These are phyloP conservation scores for Solanum paucissectum DNA, from an alignment of 257 asterid genomes.

Conservation along the genomic window DNA sequence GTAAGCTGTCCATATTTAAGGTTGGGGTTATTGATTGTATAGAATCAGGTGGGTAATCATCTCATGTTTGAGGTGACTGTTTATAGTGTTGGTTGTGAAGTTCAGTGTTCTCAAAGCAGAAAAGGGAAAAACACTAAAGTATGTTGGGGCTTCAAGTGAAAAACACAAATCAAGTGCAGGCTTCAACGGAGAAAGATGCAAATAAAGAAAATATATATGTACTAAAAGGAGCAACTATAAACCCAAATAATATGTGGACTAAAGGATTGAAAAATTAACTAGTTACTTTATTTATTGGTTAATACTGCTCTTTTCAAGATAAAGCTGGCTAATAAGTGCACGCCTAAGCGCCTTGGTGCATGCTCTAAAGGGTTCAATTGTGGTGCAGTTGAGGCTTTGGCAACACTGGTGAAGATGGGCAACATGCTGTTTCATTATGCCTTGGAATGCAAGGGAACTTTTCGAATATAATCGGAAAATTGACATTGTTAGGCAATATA, in stretches of 20 bases:
- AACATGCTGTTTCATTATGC: neutral
- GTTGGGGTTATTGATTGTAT: neutral
- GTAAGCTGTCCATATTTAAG: neutral
- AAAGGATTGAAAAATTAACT: neutral
- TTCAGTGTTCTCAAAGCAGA: neutral
- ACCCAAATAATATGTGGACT: neutral
- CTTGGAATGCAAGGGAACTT: neutral
- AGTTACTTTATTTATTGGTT: neutral
- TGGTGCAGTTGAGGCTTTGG: neutral
- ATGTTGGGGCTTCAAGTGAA: neutral
- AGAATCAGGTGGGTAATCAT: neutral
- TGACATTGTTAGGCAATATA: neutral
- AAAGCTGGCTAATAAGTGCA: neutral
- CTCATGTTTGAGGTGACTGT: neutral
- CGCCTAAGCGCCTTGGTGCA: neutral
- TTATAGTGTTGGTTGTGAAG: neutral
- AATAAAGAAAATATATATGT: neutral
- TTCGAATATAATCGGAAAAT: neutral
- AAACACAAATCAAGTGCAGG: neutral
- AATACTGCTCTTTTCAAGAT: neutral
- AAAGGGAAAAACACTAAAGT: neutral
- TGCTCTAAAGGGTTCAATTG: neutral
- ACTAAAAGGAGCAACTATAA: neutral
- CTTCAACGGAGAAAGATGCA: neutral
- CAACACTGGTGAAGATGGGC: neutral